Evolutionary conservation across 306 rosid species (phyloP).

Genomic region (Begonia peltatifolia): DNA sequence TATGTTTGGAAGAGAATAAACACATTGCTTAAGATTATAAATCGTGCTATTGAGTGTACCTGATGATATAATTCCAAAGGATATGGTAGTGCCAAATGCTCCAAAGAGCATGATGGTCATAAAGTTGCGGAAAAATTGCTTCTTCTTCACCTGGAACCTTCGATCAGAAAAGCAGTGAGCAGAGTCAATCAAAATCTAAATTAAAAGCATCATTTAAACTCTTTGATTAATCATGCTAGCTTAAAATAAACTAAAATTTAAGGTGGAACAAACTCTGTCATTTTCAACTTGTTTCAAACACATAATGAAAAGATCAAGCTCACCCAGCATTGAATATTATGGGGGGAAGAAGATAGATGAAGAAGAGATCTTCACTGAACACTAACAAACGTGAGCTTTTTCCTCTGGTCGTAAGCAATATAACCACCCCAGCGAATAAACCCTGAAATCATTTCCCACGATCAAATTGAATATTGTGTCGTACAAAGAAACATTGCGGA

Average conservation of each 20-base stretch:
- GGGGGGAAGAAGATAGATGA: conserved; percentile 92
- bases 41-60: conserved; percentile 28
- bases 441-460: conserved; percentile 39
- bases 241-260: not conserved
- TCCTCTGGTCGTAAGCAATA: conserved; percentile 62
- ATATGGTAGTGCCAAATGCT: conserved; percentile 82
- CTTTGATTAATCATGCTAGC: conserved; percentile 2
- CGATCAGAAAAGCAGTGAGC: conserved; percentile 1
- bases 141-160: conserved; percentile 98
- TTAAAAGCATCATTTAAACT: not conserved
- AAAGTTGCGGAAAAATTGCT: conserved; percentile 85
- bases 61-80: conserved; percentile 72
- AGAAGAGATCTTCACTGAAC: conserved; percentile 90
- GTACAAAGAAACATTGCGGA: not conserved
- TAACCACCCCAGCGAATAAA: conserved; percentile 58
- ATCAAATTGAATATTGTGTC: not conserved
- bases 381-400: conserved; percentile 74
- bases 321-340: conserved; percentile 98
- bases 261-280: not conserved
- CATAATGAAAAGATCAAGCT: conserved; percentile 7
- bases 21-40: not conserved
- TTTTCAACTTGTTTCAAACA: not conserved
- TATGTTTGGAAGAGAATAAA: too few relatives aligned
- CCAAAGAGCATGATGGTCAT: conserved; percentile 87
- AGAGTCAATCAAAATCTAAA: too few relatives aligned